These are phyloP conservation scores for Hysterium pulicare DNA, from an alignment of 2,329 filamentous ascomycete genomes.

Conservation along the genomic window DNA sequence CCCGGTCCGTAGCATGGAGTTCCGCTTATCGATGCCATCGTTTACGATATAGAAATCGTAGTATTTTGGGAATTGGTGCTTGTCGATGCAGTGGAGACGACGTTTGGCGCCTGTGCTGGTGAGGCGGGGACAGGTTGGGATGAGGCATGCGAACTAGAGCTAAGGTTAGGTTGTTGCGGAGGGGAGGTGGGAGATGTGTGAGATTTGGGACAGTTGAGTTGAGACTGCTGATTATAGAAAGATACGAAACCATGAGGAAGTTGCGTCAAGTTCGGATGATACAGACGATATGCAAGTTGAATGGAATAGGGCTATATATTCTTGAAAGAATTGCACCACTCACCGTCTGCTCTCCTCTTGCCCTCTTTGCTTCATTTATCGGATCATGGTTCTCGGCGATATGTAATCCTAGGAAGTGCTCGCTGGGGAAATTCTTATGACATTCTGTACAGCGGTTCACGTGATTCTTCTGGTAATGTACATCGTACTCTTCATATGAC, in stretches of 20 bases:
- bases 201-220: neutral
- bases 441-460: conserved; percentile 83
- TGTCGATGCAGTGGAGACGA: conserved; percentile 85
- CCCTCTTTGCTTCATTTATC: conserved; percentile 66
- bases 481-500: conserved; percentile 77
- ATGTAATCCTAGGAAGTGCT: conserved; percentile 75
- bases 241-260: too few species aligned
- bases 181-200: neutral
- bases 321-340: too few species aligned
- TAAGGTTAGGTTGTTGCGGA: conserved; percentile 2
- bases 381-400: conserved; percentile 91
- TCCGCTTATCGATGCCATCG: conserved; percentile 81
- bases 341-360: conserved; percentile 83
- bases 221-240: too few species aligned
- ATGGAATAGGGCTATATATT: too few species aligned
- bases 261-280: too few species aligned
- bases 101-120: conserved; percentile 82
- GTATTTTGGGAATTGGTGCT: conserved; percentile 78
- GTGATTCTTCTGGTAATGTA: conserved; percentile 79
- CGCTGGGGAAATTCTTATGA: conserved; percentile 80
- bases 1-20: conserved; percentile 63
- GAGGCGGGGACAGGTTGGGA: conserved; percentile 80
- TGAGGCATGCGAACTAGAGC: conserved; percentile 76
- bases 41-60: conserved; percentile 63
- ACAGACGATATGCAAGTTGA: too few species aligned